A percentile compares a stretch with the other conserved stretches of the same genome.
Conservation (phyloP, 2,329 filamentous ascomycete genomes). For the Aureobasidium subglaciale region DNA sequence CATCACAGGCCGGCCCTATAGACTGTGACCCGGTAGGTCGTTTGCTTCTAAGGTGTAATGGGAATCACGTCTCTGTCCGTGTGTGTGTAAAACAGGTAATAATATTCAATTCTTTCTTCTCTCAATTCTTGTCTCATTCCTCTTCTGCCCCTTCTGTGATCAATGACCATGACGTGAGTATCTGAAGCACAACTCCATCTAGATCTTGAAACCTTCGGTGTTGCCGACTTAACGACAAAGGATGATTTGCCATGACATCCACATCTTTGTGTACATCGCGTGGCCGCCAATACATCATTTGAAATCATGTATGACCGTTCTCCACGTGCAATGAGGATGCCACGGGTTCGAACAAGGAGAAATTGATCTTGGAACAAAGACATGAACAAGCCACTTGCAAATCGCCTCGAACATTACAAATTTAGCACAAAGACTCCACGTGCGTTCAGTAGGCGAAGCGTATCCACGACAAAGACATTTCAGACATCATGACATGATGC, state of each 20-base stretch:
- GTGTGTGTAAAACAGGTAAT: background rate
- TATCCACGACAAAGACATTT: background rate
- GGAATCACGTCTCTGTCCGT: background rate
- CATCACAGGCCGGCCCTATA: background rate
- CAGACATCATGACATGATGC: background rate
- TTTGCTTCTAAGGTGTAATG: background rate
- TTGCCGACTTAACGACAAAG: background rate
- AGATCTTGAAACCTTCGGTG: background rate
- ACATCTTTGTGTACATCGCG: background rate
- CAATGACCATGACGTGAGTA: background rate
- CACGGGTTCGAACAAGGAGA: background rate
- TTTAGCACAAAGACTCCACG: slow-evolving; percentile 7
- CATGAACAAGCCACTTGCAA: background rate
- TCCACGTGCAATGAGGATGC: background rate
- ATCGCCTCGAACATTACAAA: background rate
- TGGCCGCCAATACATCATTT: slow-evolving; percentile 7
- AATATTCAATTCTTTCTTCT: background rate
- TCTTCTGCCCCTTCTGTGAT: background rate
- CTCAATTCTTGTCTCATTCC: background rate
- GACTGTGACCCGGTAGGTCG: background rate
- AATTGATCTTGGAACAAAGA: background rate
- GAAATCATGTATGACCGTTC: background rate
- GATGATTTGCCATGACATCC: background rate
- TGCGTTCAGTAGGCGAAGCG: background rate
- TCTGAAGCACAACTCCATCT: background rate